Base-by-base conservation (phyloP, 208 protist genomes). In the Leishmania tropica region DNA sequence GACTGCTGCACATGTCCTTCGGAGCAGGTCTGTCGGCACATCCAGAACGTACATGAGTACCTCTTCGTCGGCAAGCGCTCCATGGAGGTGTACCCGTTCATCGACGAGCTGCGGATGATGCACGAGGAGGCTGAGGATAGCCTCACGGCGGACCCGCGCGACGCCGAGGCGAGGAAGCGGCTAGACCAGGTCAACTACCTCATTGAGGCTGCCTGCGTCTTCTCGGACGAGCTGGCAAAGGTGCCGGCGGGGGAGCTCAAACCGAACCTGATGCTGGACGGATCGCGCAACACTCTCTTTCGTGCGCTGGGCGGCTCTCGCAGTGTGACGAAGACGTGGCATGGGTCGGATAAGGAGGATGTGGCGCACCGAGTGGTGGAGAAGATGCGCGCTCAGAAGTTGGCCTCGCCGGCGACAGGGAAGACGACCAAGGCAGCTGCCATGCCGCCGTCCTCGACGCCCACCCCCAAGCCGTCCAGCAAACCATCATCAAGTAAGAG, bases 11-110 rank as follows among this genome's bases (percentile, higher is more conserved):
- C 88, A 24, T 95, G 93, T 80, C 72, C 83, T 8, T 95, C 90
- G 37, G 77, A 91, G 81, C 87, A 81, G 77, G 90, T 97, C 35
- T 97, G 94, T 84, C 89, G 94, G 35, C 94, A 97, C 86, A 91
- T 97, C 76, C 94, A 97, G 81, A 95, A 97, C 79, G 92, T 96
- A 31, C 90, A 95, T 84, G 92, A 95, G 84, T 96, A 95, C 77
- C 82, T 97, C 28, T 96, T 97, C 78, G 89, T 97, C 1, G 94
- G 92, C 72, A 91, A 89, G 47, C 88, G 90, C 31, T 84, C 80
- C 21, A 86, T 90, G 88, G 89, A 97, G 45, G 89, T 97, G 58
- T 90, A 86, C 72, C 94, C 94, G 13, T 93, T 96, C 70, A 87
- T 96, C 48, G 83, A 90, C 76, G 90, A 95, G 77, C 85, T 95